phyloP scores from a whole-genome alignment of 2,329 filamentous ascomycete genomes.

The Beauveria medogensis region DNA sequence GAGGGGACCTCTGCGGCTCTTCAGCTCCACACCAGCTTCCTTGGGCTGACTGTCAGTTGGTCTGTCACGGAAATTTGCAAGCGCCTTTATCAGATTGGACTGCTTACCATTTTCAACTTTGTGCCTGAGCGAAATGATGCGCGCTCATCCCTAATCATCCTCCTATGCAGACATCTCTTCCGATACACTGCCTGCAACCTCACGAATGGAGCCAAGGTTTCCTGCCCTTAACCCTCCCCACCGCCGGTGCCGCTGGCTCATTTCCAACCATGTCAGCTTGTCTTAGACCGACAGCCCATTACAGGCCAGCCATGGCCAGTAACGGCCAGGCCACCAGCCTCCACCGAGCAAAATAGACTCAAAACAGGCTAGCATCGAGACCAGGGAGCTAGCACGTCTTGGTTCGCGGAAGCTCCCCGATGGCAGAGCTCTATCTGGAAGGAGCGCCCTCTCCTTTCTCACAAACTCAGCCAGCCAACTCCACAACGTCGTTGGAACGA shows the following conservation, averaged over 20 bases:
- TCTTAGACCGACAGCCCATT: not conserved
- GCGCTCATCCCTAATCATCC: not conserved
- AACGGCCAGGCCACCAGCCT: not conserved
- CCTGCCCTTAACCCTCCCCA: not conserved
- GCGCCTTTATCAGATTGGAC: not conserved
- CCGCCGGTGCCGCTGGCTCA: not conserved
- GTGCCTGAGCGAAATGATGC: not conserved
- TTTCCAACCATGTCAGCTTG: slow-evolving; percentile 4
- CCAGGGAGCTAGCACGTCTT: not conserved
- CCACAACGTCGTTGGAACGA: not conserved
- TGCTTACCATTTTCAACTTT: not conserved
- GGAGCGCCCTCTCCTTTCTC: not conserved
- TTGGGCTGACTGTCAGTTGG: not conserved
- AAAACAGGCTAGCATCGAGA: not conserved
- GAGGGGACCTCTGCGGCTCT: not conserved
- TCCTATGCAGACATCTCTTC: not conserved
- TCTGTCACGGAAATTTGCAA: not conserved
- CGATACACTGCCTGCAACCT: not conserved
- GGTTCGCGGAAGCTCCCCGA: not conserved
- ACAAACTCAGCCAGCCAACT: not conserved
- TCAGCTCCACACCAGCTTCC: not conserved
- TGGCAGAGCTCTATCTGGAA: not conserved
- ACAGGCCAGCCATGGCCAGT: not conserved
- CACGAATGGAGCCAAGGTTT: no score
- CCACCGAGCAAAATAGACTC: not conserved